A percentile compares a stretch with the other conserved stretches of the same genome.
Conservation (phyloP, 352 stramenopile species). For the Globisporangium polare region DNA sequence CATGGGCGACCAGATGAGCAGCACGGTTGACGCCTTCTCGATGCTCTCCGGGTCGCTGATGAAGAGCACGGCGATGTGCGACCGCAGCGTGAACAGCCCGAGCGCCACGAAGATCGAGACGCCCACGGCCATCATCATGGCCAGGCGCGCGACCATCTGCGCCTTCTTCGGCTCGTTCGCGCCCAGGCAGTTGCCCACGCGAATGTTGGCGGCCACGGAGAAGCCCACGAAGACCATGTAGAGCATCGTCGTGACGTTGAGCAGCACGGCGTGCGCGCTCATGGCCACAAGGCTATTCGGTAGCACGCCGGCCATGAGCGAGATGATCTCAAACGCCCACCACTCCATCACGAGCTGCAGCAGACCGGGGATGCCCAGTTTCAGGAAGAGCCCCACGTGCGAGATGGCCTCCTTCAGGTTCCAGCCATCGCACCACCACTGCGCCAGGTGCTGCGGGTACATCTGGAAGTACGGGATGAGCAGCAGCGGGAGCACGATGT, state of each 20-base stretch:
- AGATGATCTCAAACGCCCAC: constrained; percentile 66
- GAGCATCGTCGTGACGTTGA: constrained; percentile 57
- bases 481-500: constrained; percentile 39
- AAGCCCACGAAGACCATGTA: constrained; percentile 69
- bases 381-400: constrained; percentile 41
- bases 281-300: constrained; percentile 45
- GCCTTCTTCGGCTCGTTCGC: constrained; percentile 18
- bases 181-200: constrained; percentile 29
- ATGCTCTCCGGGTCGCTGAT: constrained; percentile 31
- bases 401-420: constrained; percentile 24
- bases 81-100: constrained; percentile 4
- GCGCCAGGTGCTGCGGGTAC: constrained; percentile 25
- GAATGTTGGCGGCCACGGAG: constrained; percentile 48
- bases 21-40: constrained; percentile 19
- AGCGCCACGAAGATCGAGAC: background rate
- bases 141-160: constrained; percentile 11
- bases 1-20: constrained; percentile 28
- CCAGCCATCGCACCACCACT: constrained; percentile 46
- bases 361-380: constrained; percentile 42
- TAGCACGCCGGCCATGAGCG: constrained; percentile 45
- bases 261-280: constrained; percentile 55
- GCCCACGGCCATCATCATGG: constrained; percentile 6
- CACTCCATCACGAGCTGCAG: constrained; percentile 67
- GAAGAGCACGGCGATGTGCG: constrained; percentile 12
- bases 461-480: constrained; percentile 57